A percentile compares a stretch with the other conserved stretches of the same genome.
Evolutionary conservation across 331 rosid species (phyloP).

Genomic region (Saraca asoca): DNA sequence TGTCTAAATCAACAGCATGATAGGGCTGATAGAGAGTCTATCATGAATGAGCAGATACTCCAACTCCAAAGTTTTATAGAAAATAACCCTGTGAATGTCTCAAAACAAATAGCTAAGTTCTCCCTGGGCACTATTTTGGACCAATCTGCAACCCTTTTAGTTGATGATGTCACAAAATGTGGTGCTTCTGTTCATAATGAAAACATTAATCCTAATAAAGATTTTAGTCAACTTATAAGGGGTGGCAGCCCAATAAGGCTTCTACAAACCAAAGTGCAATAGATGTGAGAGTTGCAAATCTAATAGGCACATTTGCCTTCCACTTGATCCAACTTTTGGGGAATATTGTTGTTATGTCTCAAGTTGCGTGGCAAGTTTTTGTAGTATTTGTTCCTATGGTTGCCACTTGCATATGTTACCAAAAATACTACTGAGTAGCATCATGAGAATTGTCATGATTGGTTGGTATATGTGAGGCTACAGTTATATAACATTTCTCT

Average conservation of each 20-base stretch:
- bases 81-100: conserved; percentile 33
- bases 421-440: too few species aligned
- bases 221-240: conserved; percentile 40
- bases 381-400: too few species aligned
- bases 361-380: too few species aligned
- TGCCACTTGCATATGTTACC: too few species aligned
- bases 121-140: conserved; percentile 25
- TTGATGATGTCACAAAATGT: conserved; percentile 28
- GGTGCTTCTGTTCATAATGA: conserved; percentile 43
- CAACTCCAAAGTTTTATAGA: conserved; percentile 40
- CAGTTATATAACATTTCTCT: too few species aligned
- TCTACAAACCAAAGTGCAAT: conserved; percentile 67
- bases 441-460: too few species aligned
- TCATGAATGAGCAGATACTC: conserved; percentile 36
- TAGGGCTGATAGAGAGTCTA: conserved; percentile 37
- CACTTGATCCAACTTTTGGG: conserved; percentile 26
- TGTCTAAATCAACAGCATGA: conserved; percentile 36
- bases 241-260: conserved; percentile 73
- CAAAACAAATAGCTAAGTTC: conserved; percentile 41
- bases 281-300: too few species aligned
- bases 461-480: too few species aligned
- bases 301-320: conserved; percentile 28
- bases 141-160: conserved; percentile 33
- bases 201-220: conserved; percentile 35
- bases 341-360: too few species aligned